Conservation (phyloP, 805 yeast species). For the Pichia paraexigua region DNA sequence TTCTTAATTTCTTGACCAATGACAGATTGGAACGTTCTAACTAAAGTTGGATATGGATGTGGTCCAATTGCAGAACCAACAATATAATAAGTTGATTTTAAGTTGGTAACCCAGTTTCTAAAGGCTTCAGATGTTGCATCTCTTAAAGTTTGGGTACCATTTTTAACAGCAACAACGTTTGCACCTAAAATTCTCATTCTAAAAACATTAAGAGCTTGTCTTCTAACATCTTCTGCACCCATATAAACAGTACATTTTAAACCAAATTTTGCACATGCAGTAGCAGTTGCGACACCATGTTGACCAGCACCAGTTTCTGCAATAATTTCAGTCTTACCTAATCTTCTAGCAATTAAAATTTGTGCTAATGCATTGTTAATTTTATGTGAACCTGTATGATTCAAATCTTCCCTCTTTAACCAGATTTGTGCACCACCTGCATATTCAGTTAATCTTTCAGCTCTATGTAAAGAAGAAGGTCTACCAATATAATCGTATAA, state of each 20-base stretch:
- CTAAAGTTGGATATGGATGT: conserved; percentile 97
- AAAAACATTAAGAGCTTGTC: conserved; percentile 97
- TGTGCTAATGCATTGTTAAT: conserved; percentile 81
- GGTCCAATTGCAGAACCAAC: conserved; percentile 99
- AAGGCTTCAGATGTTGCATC: conserved; percentile 98
- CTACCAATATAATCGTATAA: conserved; percentile 92
- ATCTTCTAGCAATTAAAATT: conserved; percentile 67
- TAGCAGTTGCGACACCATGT: conserved; percentile 90
- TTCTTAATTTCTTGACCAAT: conserved; percentile 93
- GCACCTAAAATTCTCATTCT: conserved; percentile 97
- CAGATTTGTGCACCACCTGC: conserved; percentile 96
- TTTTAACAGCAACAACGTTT: conserved; percentile 83
- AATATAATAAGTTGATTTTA: conserved; percentile 82
- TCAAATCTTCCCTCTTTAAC: conserved; percentile 95
- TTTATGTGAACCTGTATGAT: conserved; percentile 85
- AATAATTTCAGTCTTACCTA: conserved; percentile 68
- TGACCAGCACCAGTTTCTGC: conserved; percentile 95
- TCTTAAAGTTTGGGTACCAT: conserved; percentile 92
- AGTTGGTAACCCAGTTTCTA: conserved; percentile 87
- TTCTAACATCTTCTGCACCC: conserved; percentile 99
- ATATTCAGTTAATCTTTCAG: conserved; percentile 79
- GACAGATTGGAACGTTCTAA: conserved; percentile 95
- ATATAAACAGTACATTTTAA: conserved; percentile 87
- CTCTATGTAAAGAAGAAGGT: conserved; percentile 87
- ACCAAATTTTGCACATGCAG: conserved; percentile 91